Evolutionary conservation across 1,284 basidiomycete species (phyloP), one percentile per base, ranked within the genome.

Genomic region (Tremellales sp.): DNA sequence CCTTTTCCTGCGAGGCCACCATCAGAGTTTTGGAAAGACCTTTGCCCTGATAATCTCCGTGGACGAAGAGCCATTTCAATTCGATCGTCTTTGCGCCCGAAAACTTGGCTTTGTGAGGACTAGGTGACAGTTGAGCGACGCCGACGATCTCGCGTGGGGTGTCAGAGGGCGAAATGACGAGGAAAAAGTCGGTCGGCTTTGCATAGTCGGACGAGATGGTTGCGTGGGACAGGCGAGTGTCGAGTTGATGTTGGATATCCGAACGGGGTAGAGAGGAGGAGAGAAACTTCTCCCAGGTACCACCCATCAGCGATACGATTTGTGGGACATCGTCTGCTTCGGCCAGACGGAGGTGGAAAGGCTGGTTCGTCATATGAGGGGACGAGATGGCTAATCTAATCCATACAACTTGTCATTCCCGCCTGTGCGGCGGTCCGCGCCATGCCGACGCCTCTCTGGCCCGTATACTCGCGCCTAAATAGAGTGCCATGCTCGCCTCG

Each of bases 21-120:
- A 70, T 43, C 12, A 66, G 45, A 2, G 31, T 4, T 10, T 31
- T 13, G 6, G 63, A 56, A 0, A 65, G 41, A 0, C 66, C 66
- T 1, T 38, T 43, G 1, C 67, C 67, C 35, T 68, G 67, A 12
- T 58, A 39, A 4, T 34, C 35, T 3, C 36, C 42, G 21, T 59
- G 49, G 3, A 64, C 50, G 39, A 63, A 66, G 5, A 66, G 45
- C 25, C 60, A 35, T 21, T 46, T 52, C 7, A 66, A 33, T 34
- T 62, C 56, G 33, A 61, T 21, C n/a, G n/a, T n/a, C n/a, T n/a
- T n/a, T n/a, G n/a, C n/a, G n/a, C n/a, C n/a, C n/a, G n/a, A n/a
- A n/a, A n/a, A n/a, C n/a, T n/a, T n/a, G n/a, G n/a, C n/a, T n/a
- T n/a, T n/a, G n/a, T n/a, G n/a, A 25, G 41, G 10, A 26, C 13